Base-by-base conservation (phyloP, 2,329 filamentous ascomycete species). In the Monosporascus sp. region DNA sequence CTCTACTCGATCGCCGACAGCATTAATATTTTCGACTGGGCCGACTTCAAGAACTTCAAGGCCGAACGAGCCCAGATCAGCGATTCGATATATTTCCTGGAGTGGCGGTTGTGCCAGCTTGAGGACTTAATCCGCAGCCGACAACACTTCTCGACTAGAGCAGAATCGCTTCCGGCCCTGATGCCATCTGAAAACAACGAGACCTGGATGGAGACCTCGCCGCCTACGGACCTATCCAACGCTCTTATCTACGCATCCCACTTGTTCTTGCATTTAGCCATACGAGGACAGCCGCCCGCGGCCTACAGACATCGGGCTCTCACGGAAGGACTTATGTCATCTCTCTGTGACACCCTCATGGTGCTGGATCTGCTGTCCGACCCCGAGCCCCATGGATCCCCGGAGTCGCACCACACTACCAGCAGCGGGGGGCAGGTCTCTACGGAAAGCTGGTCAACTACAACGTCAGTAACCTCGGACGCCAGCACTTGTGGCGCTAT, bases 21-120 rank as follows among this genome's bases (percentile, higher is more conserved):
- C 37, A 61, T 69, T 17, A 64, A 65, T 48, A 56, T 58, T 31
- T 70, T 69, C 51, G 66, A 69, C 57, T 69, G 67, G 49, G 59
- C 52, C 20, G 64, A 65, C 51, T 50, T 69, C 31, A 62, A 64
- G 36, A 59, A 56, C 26, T 62, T 68, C 51, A 65, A 61, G 7
- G 56, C 53, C 3, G 60, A 69, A 20, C 56, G 66, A 44, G 53
- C 65, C n/a, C 63, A 64, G 41, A 59, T 68, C 40, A 67, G 66
- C 57, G 62, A 69, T 50, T 66, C 65, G 7, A 65, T 69, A 24
- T 69, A 69, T 49, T 51, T 67, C 49, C 51, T 64, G 7, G 66
- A 69, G 53, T 68, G 64, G 59, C 62, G 62, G 20, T 61, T 69
- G 26, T 69, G 67, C 45, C 60, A 64, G 8, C 50, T 67, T 1